These are phyloP conservation scores for Aspergillus flavus DNA, from an alignment of 2,329 filamentous ascomycete species.

Conservation along the genomic window DNA sequence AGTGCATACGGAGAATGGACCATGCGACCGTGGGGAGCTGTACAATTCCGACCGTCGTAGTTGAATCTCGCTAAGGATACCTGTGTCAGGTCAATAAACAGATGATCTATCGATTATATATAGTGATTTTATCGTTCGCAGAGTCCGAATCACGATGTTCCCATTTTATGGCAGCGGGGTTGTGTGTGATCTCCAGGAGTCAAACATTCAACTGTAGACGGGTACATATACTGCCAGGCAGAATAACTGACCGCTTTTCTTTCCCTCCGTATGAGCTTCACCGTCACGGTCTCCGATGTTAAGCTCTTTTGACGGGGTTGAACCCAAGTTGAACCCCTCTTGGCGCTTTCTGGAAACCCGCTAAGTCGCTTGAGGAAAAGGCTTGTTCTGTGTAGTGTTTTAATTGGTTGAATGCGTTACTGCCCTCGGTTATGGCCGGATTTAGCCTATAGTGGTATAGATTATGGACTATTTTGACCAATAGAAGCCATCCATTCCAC, in stretches of 20 bases:
- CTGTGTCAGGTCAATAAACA: neutral
- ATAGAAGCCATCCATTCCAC: neutral
- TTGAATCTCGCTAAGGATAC: neutral
- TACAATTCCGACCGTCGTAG: neutral
- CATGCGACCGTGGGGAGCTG: neutral
- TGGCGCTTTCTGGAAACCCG: neutral
- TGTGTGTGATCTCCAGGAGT: no score
- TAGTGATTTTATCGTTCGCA: neutral
- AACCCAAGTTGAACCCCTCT: neutral
- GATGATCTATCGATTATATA: neutral
- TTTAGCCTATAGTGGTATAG: neutral
- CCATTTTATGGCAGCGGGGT: neutral
- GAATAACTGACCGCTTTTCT: neutral
- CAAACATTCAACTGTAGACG: no score
- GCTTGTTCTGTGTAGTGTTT: neutral
- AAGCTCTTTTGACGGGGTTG: neutral
- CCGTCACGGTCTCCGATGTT: no score
- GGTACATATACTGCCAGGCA: neutral
- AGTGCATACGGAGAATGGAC: neutral
- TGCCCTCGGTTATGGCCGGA: neutral
- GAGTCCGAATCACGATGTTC: neutral
- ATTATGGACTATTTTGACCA: neutral
- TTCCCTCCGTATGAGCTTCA: neutral
- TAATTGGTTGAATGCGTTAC: neutral
- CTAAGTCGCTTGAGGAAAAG: neutral